Evolutionary conservation across 257 asterid species (phyloP).

Genomic region (Cinchona pubescens): DNA sequence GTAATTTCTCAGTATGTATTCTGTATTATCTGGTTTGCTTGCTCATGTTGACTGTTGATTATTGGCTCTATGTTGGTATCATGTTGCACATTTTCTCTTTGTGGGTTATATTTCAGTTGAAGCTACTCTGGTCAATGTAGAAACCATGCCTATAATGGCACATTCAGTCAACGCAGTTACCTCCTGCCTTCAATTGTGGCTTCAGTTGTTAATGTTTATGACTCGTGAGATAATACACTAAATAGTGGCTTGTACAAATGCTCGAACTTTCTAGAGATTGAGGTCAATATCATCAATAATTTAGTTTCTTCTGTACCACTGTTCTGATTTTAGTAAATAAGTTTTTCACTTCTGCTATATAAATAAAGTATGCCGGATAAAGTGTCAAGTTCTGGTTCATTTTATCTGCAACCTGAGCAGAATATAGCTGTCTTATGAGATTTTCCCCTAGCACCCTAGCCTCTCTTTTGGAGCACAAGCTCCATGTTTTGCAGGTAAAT

Average conservation of each 20-base stretch:
- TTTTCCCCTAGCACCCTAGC: background rate
- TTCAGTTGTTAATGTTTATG: background rate
- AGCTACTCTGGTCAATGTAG: background rate
- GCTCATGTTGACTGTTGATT: background rate
- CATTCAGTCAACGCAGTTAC: background rate
- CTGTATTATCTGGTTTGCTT: background rate
- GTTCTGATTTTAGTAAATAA: background rate
- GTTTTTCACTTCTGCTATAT: background rate
- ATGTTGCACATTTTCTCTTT: background rate
- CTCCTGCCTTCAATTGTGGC: background rate
- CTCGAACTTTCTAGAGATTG: background rate
- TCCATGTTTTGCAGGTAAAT: background rate
- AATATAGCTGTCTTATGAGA: background rate
- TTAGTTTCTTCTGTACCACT: background rate
- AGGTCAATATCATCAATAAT: background rate
- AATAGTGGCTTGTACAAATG: background rate
- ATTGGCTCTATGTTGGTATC: background rate
- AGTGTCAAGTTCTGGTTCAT: background rate
- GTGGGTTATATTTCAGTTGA: background rate
- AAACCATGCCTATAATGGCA: background rate
- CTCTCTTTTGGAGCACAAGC: background rate
- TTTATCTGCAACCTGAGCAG: background rate
- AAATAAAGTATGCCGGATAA: background rate
- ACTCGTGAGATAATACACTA: background rate
- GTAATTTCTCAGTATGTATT: too few relatives aligned